These are phyloP conservation scores for Fusarium neocosmosporiellum DNA, from an alignment of 2,329 filamentous ascomycete genomes.

Conservation along the genomic window DNA sequence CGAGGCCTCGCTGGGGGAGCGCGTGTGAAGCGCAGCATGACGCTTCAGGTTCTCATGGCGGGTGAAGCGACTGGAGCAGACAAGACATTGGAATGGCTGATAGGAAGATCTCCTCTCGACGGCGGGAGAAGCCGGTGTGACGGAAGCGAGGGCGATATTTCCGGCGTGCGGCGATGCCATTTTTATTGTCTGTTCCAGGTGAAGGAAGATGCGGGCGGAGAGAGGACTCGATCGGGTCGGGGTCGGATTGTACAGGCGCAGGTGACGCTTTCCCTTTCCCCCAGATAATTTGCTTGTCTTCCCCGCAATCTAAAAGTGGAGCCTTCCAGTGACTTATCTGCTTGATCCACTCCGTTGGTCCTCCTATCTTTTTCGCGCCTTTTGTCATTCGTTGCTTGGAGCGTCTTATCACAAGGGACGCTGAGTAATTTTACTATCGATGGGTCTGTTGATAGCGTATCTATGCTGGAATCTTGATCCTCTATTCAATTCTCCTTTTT, in stretches of 20 bases:
- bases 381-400: background rate
- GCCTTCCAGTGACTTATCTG: background rate
- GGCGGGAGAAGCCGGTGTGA: background rate
- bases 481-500: background rate
- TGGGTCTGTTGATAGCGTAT: background rate
- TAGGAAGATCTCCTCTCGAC: constrained; percentile 1
- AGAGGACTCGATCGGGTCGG: background rate
- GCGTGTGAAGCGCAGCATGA: constrained; percentile 53
- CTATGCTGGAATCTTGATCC: background rate
- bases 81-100: constrained; percentile 54
- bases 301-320: constrained; percentile 6
- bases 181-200: background rate
- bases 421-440: background rate
- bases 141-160: background rate
- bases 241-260: background rate
- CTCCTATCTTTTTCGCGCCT: background rate
- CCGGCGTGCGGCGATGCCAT: constrained; percentile 8
- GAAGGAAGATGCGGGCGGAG: background rate
- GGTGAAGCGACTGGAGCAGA: constrained; percentile 48
- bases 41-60: constrained; percentile 48
- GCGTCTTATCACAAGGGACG: background rate
- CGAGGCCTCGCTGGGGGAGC: constrained; percentile 44
- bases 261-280: constrained; percentile 1
- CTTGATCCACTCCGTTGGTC: background rate
- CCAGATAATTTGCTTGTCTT: constrained; percentile 2